Evolutionary conservation across 805 yeast species (phyloP).

Genomic region (Candida boleticola): DNA sequence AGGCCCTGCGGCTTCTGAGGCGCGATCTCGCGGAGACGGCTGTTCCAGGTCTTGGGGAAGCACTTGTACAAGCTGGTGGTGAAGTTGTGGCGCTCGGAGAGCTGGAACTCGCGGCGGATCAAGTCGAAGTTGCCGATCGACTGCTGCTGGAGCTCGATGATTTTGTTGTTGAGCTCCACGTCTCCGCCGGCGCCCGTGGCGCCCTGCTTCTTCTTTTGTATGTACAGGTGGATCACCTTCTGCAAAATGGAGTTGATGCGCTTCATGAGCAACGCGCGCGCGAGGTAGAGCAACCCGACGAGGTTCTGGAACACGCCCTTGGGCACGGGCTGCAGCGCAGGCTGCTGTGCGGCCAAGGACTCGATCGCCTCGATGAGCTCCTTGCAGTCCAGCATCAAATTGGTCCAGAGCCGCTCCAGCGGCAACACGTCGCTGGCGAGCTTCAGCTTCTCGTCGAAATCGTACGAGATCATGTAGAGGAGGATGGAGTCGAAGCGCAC

Average conservation of each 20-base stretch:
- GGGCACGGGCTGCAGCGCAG: neutral
- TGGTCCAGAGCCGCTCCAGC: constrained; percentile 31
- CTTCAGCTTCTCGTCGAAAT: constrained; percentile 32
- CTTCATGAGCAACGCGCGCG: constrained; percentile 28
- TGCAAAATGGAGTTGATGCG: constrained; percentile 26
- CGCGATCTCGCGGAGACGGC: constrained; percentile 10
- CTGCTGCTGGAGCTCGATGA: constrained; percentile 26
- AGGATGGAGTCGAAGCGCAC: constrained; percentile 28
- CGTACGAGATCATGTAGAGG: constrained; percentile 24
- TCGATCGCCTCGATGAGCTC: constrained; percentile 11
- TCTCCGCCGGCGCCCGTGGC: neutral
- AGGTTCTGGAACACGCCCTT: constrained; percentile 15
- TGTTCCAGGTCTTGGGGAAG: constrained; percentile 33
- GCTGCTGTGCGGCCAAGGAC: neutral
- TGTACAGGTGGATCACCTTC: constrained; percentile 22
- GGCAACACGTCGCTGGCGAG: constrained; percentile 22
- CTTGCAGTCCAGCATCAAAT: constrained; percentile 19
- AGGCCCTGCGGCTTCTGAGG: constrained; percentile 6
- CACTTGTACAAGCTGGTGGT: constrained; percentile 19
- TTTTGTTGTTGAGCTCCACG: constrained; percentile 17
- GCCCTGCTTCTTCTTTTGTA: constrained; percentile 11
- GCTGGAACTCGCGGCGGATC: constrained; percentile 22
- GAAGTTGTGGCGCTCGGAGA: constrained; percentile 24
- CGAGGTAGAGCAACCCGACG: constrained; percentile 27
- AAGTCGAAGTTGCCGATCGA: constrained; percentile 22